Evolutionary conservation across 495 filamentous ascomycete species (phyloP).

Genomic region (Clohesyomyces aquaticus): DNA sequence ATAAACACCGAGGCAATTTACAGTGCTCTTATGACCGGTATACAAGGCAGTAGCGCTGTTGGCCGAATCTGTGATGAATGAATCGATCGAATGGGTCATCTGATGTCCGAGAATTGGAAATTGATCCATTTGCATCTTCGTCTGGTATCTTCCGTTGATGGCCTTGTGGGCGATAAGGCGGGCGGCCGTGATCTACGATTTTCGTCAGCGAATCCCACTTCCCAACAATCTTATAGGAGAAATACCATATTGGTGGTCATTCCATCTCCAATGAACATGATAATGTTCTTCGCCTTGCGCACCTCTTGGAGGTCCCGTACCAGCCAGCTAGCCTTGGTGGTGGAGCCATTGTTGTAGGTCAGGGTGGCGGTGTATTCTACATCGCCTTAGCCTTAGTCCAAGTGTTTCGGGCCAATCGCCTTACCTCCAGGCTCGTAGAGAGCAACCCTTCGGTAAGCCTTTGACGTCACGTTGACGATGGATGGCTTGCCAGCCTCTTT

Average conservation of each 20-base stretch:
- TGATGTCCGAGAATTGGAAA: conserved; percentile 62
- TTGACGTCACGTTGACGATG: conserved; percentile 71
- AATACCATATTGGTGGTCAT: conserved; percentile 87
- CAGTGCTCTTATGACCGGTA: conserved; percentile 72
- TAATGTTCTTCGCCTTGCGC: conserved; percentile 75
- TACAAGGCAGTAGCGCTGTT: conserved; percentile 77
- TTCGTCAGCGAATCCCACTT: no score
- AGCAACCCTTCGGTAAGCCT: conserved; percentile 67
- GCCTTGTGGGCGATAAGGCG: conserved; percentile 73
- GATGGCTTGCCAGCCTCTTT: conserved; percentile 64
- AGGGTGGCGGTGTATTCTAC: conserved; percentile 72
- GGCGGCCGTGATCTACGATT: conserved; percentile 63
- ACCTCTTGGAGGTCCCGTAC: conserved; percentile 65
- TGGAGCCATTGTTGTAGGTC: conserved; percentile 66
- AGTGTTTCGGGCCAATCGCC: no score
- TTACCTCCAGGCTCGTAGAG: conserved; percentile 61
- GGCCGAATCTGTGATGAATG: conserved; percentile 76
- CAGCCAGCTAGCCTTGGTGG: conserved; percentile 68
- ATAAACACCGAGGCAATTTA: conserved; percentile 75
- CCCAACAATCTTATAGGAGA: no score
- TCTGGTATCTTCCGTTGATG: conserved; percentile 75
- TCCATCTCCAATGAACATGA: conserved; percentile 77
- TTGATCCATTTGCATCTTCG: conserved; percentile 66
- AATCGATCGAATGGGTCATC: conserved; percentile 70
- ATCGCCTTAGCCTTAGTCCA: conserved; percentile 6